Percentiles rank a stretch among this genome's conserved stretches.
phyloP scores from a whole-genome alignment of 768 basidiomycete species.

The Tephrocybe sp. region DNA sequence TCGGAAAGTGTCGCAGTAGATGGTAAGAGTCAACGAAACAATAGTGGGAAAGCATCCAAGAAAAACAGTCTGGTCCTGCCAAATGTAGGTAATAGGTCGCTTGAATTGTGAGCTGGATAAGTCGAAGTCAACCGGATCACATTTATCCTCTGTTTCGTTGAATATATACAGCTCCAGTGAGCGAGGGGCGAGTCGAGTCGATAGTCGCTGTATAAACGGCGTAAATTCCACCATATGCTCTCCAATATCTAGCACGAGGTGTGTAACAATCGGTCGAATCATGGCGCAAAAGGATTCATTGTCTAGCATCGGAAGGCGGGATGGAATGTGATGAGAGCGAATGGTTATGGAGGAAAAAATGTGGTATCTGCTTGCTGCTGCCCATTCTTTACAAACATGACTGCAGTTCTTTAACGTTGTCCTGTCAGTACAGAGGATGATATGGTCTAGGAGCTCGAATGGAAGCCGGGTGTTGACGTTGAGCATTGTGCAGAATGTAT shows the following conservation, averaged over 20 bases:
- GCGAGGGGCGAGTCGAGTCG: not conserved
- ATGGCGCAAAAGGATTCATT: not conserved
- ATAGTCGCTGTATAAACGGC: not conserved
- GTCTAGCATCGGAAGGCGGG: not conserved
- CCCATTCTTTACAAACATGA: not conserved
- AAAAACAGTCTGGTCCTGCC: not conserved
- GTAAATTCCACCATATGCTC: not conserved
- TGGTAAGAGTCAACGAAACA: not conserved
- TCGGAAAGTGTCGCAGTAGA: slow-evolving; percentile 1
- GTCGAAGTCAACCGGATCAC: not conserved
- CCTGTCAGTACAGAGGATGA: not conserved
- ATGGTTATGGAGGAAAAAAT: slow-evolving; percentile 2
- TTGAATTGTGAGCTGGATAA: no score
- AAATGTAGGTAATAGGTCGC: not conserved
- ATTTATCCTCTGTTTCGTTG: not conserved
- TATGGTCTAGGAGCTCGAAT: slow-evolving; percentile 2
- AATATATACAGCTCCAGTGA: not conserved
- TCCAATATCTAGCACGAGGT: not conserved
- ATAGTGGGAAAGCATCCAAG: slow-evolving; percentile 1
- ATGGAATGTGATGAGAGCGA: not conserved
- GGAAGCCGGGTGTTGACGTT: not conserved
- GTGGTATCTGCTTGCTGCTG: not conserved
- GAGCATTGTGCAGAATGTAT: no score
- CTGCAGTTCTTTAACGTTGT: not conserved
- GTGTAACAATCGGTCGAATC: not conserved